These are phyloP conservation scores for Nitzschia sp. DNA, from an alignment of 108 stramenopile genomes.

Conservation along the genomic window DNA sequence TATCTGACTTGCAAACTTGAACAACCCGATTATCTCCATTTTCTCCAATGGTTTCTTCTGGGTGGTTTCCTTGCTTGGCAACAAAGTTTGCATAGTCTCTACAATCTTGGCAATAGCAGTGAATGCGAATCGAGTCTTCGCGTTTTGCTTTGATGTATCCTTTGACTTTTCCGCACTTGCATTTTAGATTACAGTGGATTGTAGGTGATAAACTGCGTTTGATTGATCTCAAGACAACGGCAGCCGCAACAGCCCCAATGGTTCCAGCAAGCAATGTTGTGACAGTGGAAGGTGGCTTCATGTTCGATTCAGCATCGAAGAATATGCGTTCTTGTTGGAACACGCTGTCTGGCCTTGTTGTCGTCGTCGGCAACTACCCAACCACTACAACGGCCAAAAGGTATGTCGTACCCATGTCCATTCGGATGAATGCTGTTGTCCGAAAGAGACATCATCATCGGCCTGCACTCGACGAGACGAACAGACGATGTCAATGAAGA, in stretches of 20 bases:
- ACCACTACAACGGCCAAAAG: too few relatives aligned
- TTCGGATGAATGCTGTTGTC: too few relatives aligned
- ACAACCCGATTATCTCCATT: constrained; percentile 21
- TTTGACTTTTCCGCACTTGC: constrained; percentile 25
- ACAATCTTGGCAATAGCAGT: constrained; percentile 31
- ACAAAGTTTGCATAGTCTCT: constrained; percentile 17
- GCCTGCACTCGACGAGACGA: too few relatives aligned
- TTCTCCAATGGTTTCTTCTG: constrained; percentile 3
- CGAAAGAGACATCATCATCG: too few relatives aligned
- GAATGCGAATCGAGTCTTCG: constrained; percentile 18
- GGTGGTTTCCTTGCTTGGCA: constrained; percentile 9
- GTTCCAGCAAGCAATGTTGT: not conserved
- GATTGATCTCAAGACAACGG: constrained; percentile 6
- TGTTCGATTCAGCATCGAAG: too few relatives aligned
- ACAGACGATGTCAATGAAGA: too few relatives aligned
- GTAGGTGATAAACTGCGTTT: constrained; percentile 11
- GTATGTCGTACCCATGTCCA: too few relatives aligned
- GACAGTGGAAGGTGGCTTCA: not conserved
- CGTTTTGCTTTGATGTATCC: constrained; percentile 13
- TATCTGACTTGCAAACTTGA: constrained; percentile 26
- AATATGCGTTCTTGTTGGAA: too few relatives aligned
- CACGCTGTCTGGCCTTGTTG: too few relatives aligned
- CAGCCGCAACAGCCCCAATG: not conserved
- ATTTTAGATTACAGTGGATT: constrained; percentile 5
- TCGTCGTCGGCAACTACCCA: too few relatives aligned